A percentile compares a stretch with the other conserved stretches of the same genome.
Evolutionary conservation across 805 yeast genomes (phyloP).

Genomic region (Pichia paraexigua): DNA sequence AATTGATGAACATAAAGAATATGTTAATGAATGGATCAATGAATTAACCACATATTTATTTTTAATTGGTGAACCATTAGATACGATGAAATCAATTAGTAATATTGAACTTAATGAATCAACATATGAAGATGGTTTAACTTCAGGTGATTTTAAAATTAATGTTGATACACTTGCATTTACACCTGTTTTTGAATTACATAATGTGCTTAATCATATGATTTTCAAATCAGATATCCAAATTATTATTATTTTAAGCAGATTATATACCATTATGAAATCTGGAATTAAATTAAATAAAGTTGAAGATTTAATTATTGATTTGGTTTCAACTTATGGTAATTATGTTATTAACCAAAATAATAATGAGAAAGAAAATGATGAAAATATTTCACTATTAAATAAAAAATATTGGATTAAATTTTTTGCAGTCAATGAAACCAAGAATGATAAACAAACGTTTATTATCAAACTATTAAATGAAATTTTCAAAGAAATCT

Average conservation of each 20-base stretch:
- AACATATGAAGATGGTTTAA: conserved; percentile 9
- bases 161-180: conserved; percentile 11
- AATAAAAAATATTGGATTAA: conserved; percentile 21
- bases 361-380: not conserved
- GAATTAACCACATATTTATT: conserved; percentile 39
- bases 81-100: conserved; percentile 13
- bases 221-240: conserved; percentile 42
- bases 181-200: conserved; percentile 24
- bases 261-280: conserved; percentile 28
- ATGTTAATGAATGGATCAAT: conserved; percentile 39
- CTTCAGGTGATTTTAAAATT: not conserved
- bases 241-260: conserved; percentile 35
- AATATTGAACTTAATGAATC: conserved; percentile 4
- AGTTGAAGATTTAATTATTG: conserved; percentile 26
- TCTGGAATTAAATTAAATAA: conserved; percentile 17
- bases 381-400: conserved; percentile 13
- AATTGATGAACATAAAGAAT: conserved; percentile 24
- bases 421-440: conserved; percentile 9
- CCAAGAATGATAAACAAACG: not conserved
- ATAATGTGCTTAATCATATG: conserved; percentile 20
- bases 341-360: conserved; percentile 27
- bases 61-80: conserved; percentile 52
- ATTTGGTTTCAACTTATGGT: conserved; percentile 38
- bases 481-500: conserved; percentile 19
- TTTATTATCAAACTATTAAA: conserved; percentile 20